A percentile compares a stretch with the other conserved stretches of the same genome.
Conservation (phyloP, 164 flowering plant genomes). For the Dillenia turbinata region DNA sequence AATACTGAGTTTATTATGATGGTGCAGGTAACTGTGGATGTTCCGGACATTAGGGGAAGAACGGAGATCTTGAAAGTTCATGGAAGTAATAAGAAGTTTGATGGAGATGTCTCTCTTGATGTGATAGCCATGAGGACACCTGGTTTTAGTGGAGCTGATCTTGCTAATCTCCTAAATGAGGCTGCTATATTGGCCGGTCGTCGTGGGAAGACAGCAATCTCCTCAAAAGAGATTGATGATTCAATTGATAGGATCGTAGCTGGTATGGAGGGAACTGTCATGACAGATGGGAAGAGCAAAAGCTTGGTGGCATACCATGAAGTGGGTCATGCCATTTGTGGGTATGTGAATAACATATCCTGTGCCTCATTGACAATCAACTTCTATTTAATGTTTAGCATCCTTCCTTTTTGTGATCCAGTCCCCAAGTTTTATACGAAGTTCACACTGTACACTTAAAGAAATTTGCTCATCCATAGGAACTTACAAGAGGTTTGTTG, state of each 20-base stretch:
- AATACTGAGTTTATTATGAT: not conserved
- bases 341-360: constrained; percentile 35
- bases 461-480: no score
- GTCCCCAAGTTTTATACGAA: no score
- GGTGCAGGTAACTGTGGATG: constrained; percentile 77
- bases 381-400: no score
- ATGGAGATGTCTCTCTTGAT: constrained; percentile 77
- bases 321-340: constrained; percentile 96
- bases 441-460: no score
- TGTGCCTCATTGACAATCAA: no score
- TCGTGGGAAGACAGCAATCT: constrained; percentile 67
- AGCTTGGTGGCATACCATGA: constrained; percentile 92
- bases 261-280: constrained; percentile 93
- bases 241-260: constrained; percentile 93
- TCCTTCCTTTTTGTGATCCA: no score
- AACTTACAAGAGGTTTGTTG: no score
- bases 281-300: constrained; percentile 93
- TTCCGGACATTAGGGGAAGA: constrained; percentile 85
- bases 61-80: constrained; percentile 91
- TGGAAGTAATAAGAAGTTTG: constrained; percentile 78
- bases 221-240: constrained; percentile 90
- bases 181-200: constrained; percentile 94
- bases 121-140: constrained; percentile 96
- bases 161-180: constrained; percentile 87
- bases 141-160: constrained; percentile 95